Conservation (phyloP, 1,284 basidiomycete species). For the Cryptococcus sp. region DNA sequence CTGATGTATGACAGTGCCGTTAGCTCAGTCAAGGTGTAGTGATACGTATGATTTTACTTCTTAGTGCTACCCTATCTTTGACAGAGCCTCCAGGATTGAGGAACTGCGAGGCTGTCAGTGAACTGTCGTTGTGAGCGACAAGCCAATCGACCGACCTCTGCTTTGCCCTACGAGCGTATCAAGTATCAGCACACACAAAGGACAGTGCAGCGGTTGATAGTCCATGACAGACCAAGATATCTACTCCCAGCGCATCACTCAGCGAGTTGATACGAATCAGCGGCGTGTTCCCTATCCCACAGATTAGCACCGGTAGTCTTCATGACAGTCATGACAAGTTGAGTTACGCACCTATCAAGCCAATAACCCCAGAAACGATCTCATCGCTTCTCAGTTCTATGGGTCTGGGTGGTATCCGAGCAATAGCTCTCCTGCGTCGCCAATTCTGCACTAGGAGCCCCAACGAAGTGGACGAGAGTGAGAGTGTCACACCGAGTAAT, state of each 20-base stretch:
- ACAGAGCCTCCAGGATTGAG: slow-evolving; percentile 96
- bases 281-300: slow-evolving; percentile 80
- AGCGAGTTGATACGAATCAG: slow-evolving; percentile 87
- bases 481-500: slow-evolving; percentile 69
- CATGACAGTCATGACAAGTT: not conserved
- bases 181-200: not conserved
- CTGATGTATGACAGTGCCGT: slow-evolving; percentile 53
- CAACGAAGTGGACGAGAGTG: slow-evolving; percentile 65
- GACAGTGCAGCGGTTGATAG: not conserved
- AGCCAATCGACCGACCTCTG: slow-evolving; percentile 65
- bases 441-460: slow-evolving; percentile 60
- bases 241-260: slow-evolving; percentile 85
- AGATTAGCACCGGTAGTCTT: not conserved
- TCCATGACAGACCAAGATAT: slow-evolving; percentile 67
- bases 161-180: slow-evolving; percentile 67
- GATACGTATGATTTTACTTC: slow-evolving; percentile 61
- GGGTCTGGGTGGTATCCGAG: slow-evolving; percentile 59
- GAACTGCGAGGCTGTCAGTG: slow-evolving; percentile 60
- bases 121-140: not conserved
- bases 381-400: slow-evolving; percentile 72
- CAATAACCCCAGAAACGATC: slow-evolving; percentile 71
- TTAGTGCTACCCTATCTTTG: slow-evolving; percentile 92
- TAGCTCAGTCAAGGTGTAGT: not conserved
- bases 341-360: slow-evolving; percentile 70
- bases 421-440: slow-evolving; percentile 50